These are phyloP conservation scores for Usnea hakonensis DNA, from an alignment of 495 filamentous ascomycete genomes.

Conservation along the genomic window DNA sequence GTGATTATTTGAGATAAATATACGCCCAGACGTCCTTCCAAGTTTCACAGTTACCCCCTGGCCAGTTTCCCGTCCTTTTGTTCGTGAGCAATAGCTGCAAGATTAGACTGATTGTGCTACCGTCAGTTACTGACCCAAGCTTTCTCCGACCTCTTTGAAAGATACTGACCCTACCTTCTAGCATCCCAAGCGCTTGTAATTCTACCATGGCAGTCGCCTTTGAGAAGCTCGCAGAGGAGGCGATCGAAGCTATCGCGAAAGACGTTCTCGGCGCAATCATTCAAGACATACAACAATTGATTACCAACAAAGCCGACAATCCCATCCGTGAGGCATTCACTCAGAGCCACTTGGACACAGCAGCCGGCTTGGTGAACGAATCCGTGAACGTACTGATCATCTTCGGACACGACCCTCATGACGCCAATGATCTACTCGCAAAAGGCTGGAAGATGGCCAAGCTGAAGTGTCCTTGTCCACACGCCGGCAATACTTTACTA, in stretches of 20 bases:
- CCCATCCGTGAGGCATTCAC: constrained; percentile 3
- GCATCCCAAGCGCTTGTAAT: not conserved
- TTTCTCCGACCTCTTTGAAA: too few relatives aligned
- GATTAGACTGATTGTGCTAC: too few relatives aligned
- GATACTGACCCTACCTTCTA: not conserved
- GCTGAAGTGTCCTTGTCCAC: constrained; percentile 1
- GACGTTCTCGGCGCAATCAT: not conserved
- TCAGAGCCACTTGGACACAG: not conserved
- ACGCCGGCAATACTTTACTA: not conserved
- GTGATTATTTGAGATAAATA: too few relatives aligned
- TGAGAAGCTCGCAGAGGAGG: not conserved
- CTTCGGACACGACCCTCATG: not conserved
- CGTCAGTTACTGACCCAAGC: too few relatives aligned
- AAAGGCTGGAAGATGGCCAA: constrained; percentile 1
- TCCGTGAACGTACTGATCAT: not conserved
- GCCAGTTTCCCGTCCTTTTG: too few relatives aligned
- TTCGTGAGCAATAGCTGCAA: too few relatives aligned
- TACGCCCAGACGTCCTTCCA: too few relatives aligned
- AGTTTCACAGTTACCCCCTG: too few relatives aligned
- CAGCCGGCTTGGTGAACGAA: not conserved
- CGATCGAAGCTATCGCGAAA: not conserved
- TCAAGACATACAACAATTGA: not conserved
- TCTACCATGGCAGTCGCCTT: constrained; percentile 3
- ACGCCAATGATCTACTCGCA: not conserved
- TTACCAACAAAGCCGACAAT: constrained; percentile 3